These are phyloP conservation scores for Acacia confusa DNA, from an alignment of 306 rosid genomes.

Conservation along the genomic window DNA sequence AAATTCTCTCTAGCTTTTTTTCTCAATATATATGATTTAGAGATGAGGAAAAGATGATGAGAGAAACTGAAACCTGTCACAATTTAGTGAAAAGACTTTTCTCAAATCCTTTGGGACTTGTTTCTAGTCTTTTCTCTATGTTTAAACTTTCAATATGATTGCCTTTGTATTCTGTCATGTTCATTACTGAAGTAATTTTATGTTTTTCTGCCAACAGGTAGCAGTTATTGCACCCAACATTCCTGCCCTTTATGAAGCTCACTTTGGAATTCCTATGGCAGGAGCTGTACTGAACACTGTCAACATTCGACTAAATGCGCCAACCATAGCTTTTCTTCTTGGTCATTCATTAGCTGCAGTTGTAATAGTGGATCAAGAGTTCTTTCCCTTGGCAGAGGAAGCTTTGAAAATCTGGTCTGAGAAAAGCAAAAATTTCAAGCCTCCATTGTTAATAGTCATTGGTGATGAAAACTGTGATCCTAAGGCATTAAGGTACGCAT, in stretches of 20 bases:
- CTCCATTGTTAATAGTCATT: conserved; percentile 73
- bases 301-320: conserved; percentile 65
- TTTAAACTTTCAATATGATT: background rate
- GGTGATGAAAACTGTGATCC: conserved; percentile 82
- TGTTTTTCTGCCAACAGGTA: conserved; percentile 52
- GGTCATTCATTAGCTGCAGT: conserved; percentile 58
- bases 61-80: too few species aligned
- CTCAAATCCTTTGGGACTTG: background rate
- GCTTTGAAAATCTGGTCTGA: conserved; percentile 75
- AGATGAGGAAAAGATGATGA: too few species aligned
- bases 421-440: conserved; percentile 50
- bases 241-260: conserved; percentile 94
- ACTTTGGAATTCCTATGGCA: conserved; percentile 75
- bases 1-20: too few species aligned
- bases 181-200: conserved; percentile 4
- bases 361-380: conserved; percentile 71
- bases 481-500: conserved; percentile 42
- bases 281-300: conserved; percentile 70
- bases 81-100: background rate
- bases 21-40: too few species aligned
- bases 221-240: conserved; percentile 86
- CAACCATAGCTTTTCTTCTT: conserved; percentile 63
- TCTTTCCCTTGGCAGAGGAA: conserved; percentile 57
- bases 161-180: background rate
- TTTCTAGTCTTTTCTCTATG: background rate